These are phyloP conservation scores for Letharia lupina DNA, from an alignment of 495 filamentous ascomycete species.

Conservation along the genomic window DNA sequence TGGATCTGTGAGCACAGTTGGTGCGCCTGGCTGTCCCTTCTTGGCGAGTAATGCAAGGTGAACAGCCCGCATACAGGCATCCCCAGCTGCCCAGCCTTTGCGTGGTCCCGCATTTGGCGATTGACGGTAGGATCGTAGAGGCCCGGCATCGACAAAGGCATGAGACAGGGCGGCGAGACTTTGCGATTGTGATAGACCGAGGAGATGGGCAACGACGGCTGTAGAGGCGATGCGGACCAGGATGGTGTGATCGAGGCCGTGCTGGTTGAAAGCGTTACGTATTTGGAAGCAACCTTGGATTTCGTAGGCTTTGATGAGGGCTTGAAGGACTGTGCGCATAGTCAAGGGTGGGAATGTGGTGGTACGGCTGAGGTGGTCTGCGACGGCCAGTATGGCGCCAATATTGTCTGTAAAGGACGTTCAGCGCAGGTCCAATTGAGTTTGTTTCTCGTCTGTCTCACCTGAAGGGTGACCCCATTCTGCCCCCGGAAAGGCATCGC, in stretches of 20 bases:
- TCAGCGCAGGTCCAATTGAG: no score
- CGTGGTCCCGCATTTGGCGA: slow-evolving; percentile 34
- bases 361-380: slow-evolving; percentile 14
- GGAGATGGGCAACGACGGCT: slow-evolving; percentile 20
- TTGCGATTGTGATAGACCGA: slow-evolving; percentile 29
- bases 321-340: slow-evolving; percentile 19
- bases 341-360: slow-evolving; percentile 18
- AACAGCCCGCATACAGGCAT: slow-evolving; percentile 39
- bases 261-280: slow-evolving; percentile 34
- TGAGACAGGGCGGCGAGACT: slow-evolving; percentile 33
- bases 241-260: slow-evolving; percentile 40
- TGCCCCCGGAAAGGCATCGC: slow-evolving; percentile 35
- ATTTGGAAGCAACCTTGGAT: slow-evolving; percentile 40
- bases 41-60: slow-evolving; percentile 32
- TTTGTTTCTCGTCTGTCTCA: slow-evolving; percentile 13
- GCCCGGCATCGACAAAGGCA: slow-evolving; percentile 36
- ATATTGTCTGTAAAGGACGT: slow-evolving; percentile 34
- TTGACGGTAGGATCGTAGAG: slow-evolving; percentile 32
- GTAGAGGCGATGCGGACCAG: slow-evolving; percentile 39
- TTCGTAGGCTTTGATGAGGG: slow-evolving; percentile 42
- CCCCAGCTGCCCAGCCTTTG: slow-evolving; percentile 42
- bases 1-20: slow-evolving; percentile 28
- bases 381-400: slow-evolving; percentile 35
- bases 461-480: slow-evolving; percentile 43
- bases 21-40: slow-evolving; percentile 33